These are phyloP conservation scores for Leavenworthia alabamica DNA, from an alignment of 345 rosid genomes.

Conservation along the genomic window DNA sequence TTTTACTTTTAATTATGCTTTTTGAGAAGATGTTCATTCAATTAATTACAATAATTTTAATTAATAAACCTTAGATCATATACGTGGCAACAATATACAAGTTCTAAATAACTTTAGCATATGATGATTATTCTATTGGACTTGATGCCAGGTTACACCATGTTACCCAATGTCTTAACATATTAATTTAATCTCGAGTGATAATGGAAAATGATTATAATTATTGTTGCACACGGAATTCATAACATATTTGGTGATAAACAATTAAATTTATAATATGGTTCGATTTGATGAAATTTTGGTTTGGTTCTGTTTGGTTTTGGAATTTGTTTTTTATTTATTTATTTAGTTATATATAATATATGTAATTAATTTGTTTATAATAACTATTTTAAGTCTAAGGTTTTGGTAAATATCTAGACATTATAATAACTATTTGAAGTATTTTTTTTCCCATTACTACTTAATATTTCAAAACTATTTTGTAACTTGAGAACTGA, in stretches of 20 bases:
- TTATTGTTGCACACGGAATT: neutral
- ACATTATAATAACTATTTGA: no score
- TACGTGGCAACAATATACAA: slow-evolving; percentile 49
- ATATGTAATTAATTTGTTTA: no score
- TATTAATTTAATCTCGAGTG: no score
- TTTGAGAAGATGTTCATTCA: slow-evolving; percentile 10
- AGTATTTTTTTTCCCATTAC: no score
- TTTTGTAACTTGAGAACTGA: slow-evolving; percentile 1
- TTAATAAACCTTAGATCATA: slow-evolving; percentile 18
- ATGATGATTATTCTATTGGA: slow-evolving; percentile 35
- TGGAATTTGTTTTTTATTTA: no score
- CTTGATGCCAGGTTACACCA: slow-evolving; percentile 32
- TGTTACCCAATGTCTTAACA: slow-evolving; percentile 64
- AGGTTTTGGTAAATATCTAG: no score
- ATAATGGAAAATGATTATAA: no score
- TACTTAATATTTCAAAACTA: neutral
- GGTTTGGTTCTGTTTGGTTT: no score
- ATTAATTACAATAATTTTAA: slow-evolving; percentile 8
- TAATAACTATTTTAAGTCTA: no score
- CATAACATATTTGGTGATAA: neutral
- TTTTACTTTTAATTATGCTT: slow-evolving; percentile 17
- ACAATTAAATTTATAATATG: neutral
- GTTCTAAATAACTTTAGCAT: slow-evolving; percentile 34
- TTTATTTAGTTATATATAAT: no score
- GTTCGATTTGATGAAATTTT: neutral